These are phyloP conservation scores for Limonium bicolor DNA, from an alignment of 148 eudicot genomes.

Conservation along the genomic window DNA sequence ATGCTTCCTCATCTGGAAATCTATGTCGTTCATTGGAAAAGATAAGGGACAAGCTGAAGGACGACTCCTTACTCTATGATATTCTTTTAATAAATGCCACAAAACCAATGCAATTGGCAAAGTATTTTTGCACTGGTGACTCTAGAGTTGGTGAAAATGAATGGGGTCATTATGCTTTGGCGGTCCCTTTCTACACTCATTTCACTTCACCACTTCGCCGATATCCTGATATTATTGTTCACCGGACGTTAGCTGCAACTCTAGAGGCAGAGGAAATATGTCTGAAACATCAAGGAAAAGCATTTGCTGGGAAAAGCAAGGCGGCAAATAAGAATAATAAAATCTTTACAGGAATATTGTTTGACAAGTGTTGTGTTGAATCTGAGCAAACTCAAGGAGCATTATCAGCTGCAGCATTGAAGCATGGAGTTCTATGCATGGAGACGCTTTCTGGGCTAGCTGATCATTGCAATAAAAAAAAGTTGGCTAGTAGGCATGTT, in stretches of 20 bases:
- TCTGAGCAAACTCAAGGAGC: conserved; percentile 40
- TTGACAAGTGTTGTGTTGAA: conserved; percentile 29
- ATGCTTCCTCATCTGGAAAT: conserved; percentile 52
- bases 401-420: conserved; percentile 43
- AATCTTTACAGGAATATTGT: conserved; percentile 53
- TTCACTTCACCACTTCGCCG: conserved; percentile 91
- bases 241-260: conserved; percentile 59
- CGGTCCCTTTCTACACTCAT: conserved; percentile 81
- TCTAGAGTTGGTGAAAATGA: conserved; percentile 28
- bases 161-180: conserved; percentile 80
- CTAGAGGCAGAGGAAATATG: conserved; percentile 65
- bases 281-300: conserved; percentile 17
- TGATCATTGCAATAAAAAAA: conserved; percentile 57
- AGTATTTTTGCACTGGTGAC: conserved; percentile 77
- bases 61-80: conserved; percentile 56
- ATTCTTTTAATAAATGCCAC: conserved; percentile 67
- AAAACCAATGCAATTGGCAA: conserved; percentile 80
- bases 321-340: conserved; percentile 9
- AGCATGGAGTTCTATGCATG: conserved; percentile 33
- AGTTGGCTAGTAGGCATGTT: conserved; percentile 59
- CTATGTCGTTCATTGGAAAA: conserved; percentile 47
- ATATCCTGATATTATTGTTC: conserved; percentile 82
- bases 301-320: no score
- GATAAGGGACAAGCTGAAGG: conserved; percentile 43
- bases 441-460: conserved; percentile 53